Base-by-base conservation (phyloP, 305 asterid species). In the Solanum aculeatissimum region DNA sequence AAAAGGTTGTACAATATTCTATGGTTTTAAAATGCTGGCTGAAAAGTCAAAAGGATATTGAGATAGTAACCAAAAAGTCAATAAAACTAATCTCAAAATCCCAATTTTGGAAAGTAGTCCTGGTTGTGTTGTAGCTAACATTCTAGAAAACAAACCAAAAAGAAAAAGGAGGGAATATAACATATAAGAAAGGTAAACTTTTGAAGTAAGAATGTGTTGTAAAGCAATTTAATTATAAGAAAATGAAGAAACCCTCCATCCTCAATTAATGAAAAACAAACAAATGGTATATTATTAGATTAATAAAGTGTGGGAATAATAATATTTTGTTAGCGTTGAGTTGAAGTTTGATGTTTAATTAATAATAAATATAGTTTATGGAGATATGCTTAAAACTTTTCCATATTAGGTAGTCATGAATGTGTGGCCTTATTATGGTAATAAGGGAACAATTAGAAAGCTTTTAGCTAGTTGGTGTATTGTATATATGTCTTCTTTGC, bases 361-460 rank as follows among this genome's bases (percentile, higher is more conserved):
- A 45, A 55, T 29, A 69, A 42, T 42, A 13, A 16, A 27, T 27
- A 63, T 14, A 27, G 21, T 45, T 85, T 35, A 84, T 77, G 19
- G 19, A 27, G 65, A 51, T 87, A 86, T 58, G 83, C 78, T 78
- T 85, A 87, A 77, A 77, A 42, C 77, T 63, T 89, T 90, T 87
- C 95, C 89, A 86, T 88, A 91, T 90, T 87, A 42, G 97, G 95
- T 47, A 85, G 87, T 86, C 91, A 90, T 91, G 35, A 23, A 63
- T 90, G 92, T 86, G 86, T 90, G 89, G 68, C 90, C 91, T 90
- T 87, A 86, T 86, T 86, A 89, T 88, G 89, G 93, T 79, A 89
- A 89, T 77, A 21, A 58, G 83, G 87, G 87, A 90, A 91, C 90
- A 86, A 87, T 85, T 87, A 85, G 80, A 87, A 88, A 92, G 90